These are phyloP conservation scores for Kuraishia borneana DNA, from an alignment of 805 yeast genomes.

Conservation along the genomic window DNA sequence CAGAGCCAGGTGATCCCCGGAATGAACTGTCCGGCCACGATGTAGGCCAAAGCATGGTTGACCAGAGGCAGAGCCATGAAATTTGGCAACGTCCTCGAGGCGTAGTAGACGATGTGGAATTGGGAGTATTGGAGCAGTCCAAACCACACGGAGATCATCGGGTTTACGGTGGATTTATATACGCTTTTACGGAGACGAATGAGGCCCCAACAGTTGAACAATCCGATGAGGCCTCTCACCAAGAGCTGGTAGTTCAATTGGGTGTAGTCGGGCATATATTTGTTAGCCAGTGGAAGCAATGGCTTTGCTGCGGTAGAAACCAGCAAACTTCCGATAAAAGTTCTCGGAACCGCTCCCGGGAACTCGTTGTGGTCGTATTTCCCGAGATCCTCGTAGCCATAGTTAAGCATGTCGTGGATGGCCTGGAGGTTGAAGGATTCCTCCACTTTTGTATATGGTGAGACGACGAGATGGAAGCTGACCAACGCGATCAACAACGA, in stretches of 20 bases:
- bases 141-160: constrained; percentile 41
- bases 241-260: constrained; percentile 41
- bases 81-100: constrained; percentile 85
- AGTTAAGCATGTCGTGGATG: constrained; percentile 62
- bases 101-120: constrained; percentile 72
- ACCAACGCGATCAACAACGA: constrained; percentile 31
- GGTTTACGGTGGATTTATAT: constrained; percentile 7
- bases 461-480: constrained; percentile 33
- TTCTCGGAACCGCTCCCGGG: constrained; percentile 86
- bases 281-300: constrained; percentile 7
- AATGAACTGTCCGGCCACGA: constrained; percentile 35
- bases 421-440: constrained; percentile 92
- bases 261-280: constrained; percentile 12
- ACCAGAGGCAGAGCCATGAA: constrained; percentile 71
- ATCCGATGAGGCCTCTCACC: constrained; percentile 51
- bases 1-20: constrained; percentile 42
- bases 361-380: constrained; percentile 65
- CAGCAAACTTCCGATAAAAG: constrained; percentile 63
- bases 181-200: constrained; percentile 36
- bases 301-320: constrained; percentile 37
- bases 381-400: constrained; percentile 38
- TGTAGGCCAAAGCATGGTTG: constrained; percentile 37
- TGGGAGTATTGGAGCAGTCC: constrained; percentile 49
- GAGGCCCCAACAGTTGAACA: constrained; percentile 44
- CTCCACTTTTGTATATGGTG: constrained; percentile 89